Conservation (phyloP, 345 rosid genomes). For the Gossypium ekmanianum region DNA sequence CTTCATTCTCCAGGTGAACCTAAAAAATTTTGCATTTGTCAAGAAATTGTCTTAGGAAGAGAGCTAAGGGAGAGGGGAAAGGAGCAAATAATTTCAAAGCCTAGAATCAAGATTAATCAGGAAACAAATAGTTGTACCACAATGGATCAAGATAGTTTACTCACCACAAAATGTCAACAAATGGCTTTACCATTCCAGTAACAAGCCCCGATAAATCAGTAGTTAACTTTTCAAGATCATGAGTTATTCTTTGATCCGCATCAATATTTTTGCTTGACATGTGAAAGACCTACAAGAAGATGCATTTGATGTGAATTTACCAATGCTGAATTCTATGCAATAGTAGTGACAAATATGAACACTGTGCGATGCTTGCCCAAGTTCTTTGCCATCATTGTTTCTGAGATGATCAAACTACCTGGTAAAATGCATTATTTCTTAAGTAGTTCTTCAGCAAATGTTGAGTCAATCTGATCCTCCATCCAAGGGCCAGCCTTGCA, state of each 20-base stretch:
- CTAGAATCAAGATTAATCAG: conserved; percentile 3
- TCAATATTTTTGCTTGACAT: conserved; percentile 83
- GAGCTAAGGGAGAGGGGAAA: not conserved
- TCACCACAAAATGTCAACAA: conserved; percentile 92
- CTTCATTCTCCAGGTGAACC: conserved; percentile 99
- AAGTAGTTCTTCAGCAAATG: conserved; percentile 83
- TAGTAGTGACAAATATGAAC: not conserved
- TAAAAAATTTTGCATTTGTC: conserved; percentile 26
- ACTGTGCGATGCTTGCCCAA: not conserved
- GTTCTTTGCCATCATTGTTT: conserved; percentile 9
- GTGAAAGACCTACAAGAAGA: conserved; percentile 62
- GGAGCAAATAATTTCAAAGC: not conserved
- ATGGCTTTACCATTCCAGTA: conserved; percentile 99
- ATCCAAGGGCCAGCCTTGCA: conserved; percentile 80
- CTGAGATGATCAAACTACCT: conserved; percentile 42
- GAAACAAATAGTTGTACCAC: conserved; percentile 13
- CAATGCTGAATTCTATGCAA: conserved; percentile 4
- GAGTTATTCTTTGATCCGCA: conserved; percentile 95
- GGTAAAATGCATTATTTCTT: conserved; percentile 92
- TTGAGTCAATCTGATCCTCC: conserved; percentile 92
- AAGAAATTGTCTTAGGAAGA: conserved; percentile 17
- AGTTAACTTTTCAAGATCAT: conserved; percentile 87
- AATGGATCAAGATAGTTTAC: conserved; percentile 30
- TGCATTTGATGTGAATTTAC: conserved; percentile 9
- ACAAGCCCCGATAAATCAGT: conserved; percentile 81